Percentiles rank a stretch among this genome's conserved stretches.
Evolutionary conservation across 1,284 basidiomycete species (phyloP).

Genomic region (Kalmanozyma brasiliensis): DNA sequence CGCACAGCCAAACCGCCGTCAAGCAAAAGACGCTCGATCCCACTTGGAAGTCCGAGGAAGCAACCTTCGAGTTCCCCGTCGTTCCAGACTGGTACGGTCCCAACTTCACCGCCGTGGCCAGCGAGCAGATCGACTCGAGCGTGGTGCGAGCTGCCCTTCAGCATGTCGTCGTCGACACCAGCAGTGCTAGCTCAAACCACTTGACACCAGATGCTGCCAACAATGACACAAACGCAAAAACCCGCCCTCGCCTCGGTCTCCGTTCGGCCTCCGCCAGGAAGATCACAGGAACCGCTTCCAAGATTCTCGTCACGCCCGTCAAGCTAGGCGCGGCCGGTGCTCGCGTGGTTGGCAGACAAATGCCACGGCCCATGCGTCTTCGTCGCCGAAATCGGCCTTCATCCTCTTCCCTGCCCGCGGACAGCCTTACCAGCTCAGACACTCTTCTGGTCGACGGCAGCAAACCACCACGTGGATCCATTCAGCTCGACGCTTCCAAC

Average conservation of each 20-base stretch:
- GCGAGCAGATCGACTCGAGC: slow-evolving; percentile 29
- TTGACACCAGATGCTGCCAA: slow-evolving; percentile 4
- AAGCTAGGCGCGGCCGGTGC: slow-evolving; percentile 54
- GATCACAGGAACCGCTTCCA: slow-evolving; percentile 45
- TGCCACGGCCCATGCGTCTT: slow-evolving; percentile 55
- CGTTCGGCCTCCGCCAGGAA: slow-evolving; percentile 39
- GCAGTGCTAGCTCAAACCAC: neutral
- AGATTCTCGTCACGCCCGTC: slow-evolving; percentile 55
- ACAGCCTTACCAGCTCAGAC: slow-evolving; percentile 6
- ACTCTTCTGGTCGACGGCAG: slow-evolving; percentile 5
- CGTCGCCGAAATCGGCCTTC: slow-evolving; percentile 18
- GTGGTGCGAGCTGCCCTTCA: slow-evolving; percentile 31
- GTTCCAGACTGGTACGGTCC: slow-evolving; percentile 65
- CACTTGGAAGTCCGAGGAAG: slow-evolving; percentile 71
- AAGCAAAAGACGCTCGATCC: slow-evolving; percentile 83
- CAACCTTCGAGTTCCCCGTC: slow-evolving; percentile 51
- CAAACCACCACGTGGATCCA: slow-evolving; percentile 37
- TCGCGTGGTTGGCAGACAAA: slow-evolving; percentile 50
- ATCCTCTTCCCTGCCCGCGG: slow-evolving; percentile 3
- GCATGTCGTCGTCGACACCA: slow-evolving; percentile 11
- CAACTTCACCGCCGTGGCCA: slow-evolving; percentile 70
- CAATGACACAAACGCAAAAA: slow-evolving; percentile 4
- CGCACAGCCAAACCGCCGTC: slow-evolving; percentile 81
- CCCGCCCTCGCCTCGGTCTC: slow-evolving; percentile 26
- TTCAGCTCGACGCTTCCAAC: slow-evolving; percentile 48